These are phyloP conservation scores for Lachancea sp. DNA, from an alignment of 805 yeast species.

Conservation along the genomic window DNA sequence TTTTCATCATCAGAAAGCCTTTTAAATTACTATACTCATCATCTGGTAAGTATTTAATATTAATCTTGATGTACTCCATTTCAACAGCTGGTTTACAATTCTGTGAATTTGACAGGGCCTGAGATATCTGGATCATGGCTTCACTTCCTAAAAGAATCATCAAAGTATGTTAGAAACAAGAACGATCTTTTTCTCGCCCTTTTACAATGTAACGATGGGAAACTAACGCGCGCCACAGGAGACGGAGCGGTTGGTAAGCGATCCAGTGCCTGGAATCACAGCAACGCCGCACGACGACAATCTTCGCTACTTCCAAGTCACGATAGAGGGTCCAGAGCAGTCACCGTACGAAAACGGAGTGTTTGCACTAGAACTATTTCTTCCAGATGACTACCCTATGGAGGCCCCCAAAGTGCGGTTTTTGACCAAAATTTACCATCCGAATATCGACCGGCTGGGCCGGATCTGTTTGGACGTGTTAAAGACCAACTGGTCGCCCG, in stretches of 20 bases:
- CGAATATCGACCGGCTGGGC: slow-evolving; percentile 91
- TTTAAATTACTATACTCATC: neutral
- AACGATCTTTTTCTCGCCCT: neutral
- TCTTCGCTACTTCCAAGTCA: slow-evolving; percentile 85
- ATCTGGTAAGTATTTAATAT: neutral
- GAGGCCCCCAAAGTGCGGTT: slow-evolving; percentile 95
- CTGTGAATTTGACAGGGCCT: too few relatives aligned
- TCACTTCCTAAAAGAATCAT: slow-evolving; percentile 83
- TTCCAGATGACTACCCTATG: slow-evolving; percentile 98
- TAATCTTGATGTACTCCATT: neutral
- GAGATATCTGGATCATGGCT: too few relatives aligned
- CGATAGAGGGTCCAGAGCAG: slow-evolving; percentile 83
- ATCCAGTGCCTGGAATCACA: slow-evolving; percentile 93
- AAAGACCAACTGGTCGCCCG: slow-evolving; percentile 96
- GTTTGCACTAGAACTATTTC: slow-evolving; percentile 75
- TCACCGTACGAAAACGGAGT: slow-evolving; percentile 87
- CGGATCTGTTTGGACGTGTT: slow-evolving; percentile 92
- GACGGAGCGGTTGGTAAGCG: slow-evolving; percentile 84
- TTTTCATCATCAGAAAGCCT: too few relatives aligned
- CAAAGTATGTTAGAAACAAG: slow-evolving; percentile 43
- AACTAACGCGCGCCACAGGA: slow-evolving; percentile 40
- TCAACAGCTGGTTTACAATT: too few relatives aligned
- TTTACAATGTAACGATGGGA: neutral
- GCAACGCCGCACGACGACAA: slow-evolving; percentile 94
- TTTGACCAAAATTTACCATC: slow-evolving; percentile 90